Conservation (phyloP, 2,329 filamentous ascomycete genomes). For the Cordyceps pruinosa region DNA sequence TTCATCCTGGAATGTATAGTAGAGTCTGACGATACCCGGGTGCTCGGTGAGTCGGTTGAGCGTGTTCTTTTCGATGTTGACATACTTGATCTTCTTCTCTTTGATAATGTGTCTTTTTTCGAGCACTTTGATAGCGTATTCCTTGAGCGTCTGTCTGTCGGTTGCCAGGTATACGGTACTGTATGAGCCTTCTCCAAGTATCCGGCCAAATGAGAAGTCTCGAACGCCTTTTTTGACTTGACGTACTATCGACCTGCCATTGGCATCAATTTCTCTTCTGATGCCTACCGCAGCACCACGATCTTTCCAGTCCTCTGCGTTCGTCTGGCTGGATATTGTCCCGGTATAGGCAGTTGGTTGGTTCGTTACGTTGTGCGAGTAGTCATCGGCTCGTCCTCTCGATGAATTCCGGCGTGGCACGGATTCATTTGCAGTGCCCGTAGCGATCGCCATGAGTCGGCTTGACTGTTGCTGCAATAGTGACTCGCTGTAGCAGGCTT, state of each 20-base stretch:
- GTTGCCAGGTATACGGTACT: conserved; percentile 91
- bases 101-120: conserved; percentile 99
- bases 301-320: conserved; percentile 84
- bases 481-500: conserved; percentile 15
- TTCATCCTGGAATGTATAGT: conserved; percentile 98
- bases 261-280: conserved; percentile 76
- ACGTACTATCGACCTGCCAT: conserved; percentile 72
- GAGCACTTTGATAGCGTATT: conserved; percentile 96
- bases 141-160: conserved; percentile 86
- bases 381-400: not conserved
- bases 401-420: conserved; percentile 37
- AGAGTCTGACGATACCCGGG: conserved; percentile 89
- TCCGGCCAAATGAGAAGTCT: conserved; percentile 88
- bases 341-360: not conserved
- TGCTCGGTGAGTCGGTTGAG: conserved; percentile 94
- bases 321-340: conserved; percentile 22
- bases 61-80: conserved; percentile 99
- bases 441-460: not conserved
- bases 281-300: conserved; percentile 81
- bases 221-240: conserved; percentile 95
- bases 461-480: conserved; percentile 9
- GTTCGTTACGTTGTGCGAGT: not conserved
- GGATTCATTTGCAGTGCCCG: conserved; percentile 32
- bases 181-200: conserved; percentile 93
- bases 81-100: conserved; percentile 99